Evolutionary conservation across 2,329 filamentous ascomycete species (phyloP).

Genomic region (Penicillium corylophilum): DNA sequence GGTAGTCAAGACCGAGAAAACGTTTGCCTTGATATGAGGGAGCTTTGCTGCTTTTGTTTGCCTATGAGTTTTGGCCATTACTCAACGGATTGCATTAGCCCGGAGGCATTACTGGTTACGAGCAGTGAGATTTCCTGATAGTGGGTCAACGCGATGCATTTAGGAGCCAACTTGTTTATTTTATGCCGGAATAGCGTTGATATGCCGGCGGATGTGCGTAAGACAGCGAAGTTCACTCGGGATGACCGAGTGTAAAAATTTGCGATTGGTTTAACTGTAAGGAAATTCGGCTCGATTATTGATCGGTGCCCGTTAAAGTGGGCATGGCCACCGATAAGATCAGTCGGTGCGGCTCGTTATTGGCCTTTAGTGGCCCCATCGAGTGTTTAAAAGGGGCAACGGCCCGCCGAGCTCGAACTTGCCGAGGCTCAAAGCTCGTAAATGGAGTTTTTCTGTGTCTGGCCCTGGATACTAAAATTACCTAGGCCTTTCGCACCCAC

Average conservation of each 20-base stretch:
- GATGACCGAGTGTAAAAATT: neutral
- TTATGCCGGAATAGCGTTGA: neutral
- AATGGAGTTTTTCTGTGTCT: neutral
- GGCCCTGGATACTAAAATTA: neutral
- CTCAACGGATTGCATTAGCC: conserved; percentile 2
- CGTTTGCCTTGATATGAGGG: neutral
- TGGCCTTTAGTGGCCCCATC: neutral
- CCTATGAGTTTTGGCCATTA: conserved; percentile 1
- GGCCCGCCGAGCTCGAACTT: neutral
- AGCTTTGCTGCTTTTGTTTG: conserved; percentile 3
- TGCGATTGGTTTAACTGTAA: neutral
- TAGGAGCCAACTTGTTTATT: neutral
- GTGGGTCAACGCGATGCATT: conserved; percentile 1
- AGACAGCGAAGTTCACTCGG: neutral
- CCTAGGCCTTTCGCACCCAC: neutral
- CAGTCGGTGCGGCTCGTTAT: neutral
- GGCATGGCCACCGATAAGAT: neutral
- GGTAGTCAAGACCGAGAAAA: conserved; percentile 1
- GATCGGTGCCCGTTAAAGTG: neutral
- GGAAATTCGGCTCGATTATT: conserved; percentile 1
- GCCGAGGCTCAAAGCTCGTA: conserved; percentile 5
- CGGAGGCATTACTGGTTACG: conserved; percentile 13
- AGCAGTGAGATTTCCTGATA: conserved; percentile 3
- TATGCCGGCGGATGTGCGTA: neutral
- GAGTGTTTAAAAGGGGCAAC: neutral